Base-by-base conservation (phyloP, 208 protist genomes). In the Leishmania mexicana region DNA sequence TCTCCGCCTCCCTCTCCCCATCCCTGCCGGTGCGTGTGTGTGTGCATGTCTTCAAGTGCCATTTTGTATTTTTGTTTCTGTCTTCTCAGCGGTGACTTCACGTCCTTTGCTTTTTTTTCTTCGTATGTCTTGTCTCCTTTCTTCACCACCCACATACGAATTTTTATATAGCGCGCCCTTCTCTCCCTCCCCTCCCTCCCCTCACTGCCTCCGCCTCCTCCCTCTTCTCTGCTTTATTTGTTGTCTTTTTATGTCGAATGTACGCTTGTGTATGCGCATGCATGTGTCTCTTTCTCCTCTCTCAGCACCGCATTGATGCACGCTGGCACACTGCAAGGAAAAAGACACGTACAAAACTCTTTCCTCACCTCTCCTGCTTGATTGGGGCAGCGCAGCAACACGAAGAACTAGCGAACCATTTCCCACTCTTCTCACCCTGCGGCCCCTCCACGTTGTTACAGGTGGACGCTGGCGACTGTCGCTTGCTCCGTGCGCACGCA, bases 391-490 rank as follows among this genome's bases (percentile, higher is more conserved):
- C 68, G 24, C 6, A 17, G 3, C 38, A 51, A 15, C 17, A 15
- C 38, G 1, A 73, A 28, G 49, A 53, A 19, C 6, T 73, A 51
- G 42, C 42, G 15, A 45, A 8, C 5, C 68, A 2, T 73, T n/a
- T 73, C 68, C 11, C 68, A 11, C 24, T 73, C 19, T 51, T 4
- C 42, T 51, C 68, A 73, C 42, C 11, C 38, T 53, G 42, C 68
- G 42, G 68, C 68, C 42, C 68, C 68, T 73, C 28, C 68, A 73
- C 68, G 53, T 51, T 45, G 13, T 35, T 31, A 73, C 68, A n/a
- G 4, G 68, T 24, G 68, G 38, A 3, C 19, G 68, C 68, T 53
- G 6, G 68, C 35, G 68, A 51, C n/a, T 5, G 68, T 51, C 68
- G 42, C 68, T 73, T 47, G 21, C 38, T 73, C 11, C 35, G 38